Evolutionary conservation across 2,329 filamentous ascomycete genomes (phyloP).

Genomic region (Colletotrichum sp.): DNA sequence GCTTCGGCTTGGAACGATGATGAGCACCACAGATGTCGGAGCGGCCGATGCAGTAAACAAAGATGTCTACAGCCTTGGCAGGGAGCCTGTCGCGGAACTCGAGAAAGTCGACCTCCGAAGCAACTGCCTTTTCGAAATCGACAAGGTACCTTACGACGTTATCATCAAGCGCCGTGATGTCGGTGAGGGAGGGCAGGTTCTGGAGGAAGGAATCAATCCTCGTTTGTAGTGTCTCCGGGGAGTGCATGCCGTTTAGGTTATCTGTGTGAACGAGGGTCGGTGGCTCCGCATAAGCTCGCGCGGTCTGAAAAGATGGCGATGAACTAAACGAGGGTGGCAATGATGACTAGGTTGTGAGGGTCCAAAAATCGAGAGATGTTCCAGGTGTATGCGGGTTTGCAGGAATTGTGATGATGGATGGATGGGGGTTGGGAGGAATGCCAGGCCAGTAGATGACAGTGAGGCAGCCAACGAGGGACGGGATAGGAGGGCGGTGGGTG

Average conservation of each 20-base stretch:
- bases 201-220: neutral
- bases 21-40: neutral
- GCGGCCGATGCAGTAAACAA: neutral
- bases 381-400: no score
- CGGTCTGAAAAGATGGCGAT: neutral
- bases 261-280: no score
- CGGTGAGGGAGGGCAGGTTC: fast-evolving
- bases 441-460: neutral
- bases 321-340: neutral
- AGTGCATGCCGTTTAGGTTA: neutral
- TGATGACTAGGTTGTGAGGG: neutral
- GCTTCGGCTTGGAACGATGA: neutral
- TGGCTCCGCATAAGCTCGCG: neutral
- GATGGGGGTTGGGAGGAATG: neutral
- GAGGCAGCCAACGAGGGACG: neutral
- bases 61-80: fast-evolving
- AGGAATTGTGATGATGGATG: neutral
- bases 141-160: neutral
- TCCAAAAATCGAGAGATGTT: neutral
- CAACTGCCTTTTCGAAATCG: neutral
- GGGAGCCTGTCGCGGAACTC: neutral
- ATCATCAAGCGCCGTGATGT: neutral
- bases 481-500: neutral
- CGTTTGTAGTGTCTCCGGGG: fast-evolving
- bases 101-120: neutral